Conservation (phyloP, 208 protist genomes). For the Borovskyia barvae region DNA sequence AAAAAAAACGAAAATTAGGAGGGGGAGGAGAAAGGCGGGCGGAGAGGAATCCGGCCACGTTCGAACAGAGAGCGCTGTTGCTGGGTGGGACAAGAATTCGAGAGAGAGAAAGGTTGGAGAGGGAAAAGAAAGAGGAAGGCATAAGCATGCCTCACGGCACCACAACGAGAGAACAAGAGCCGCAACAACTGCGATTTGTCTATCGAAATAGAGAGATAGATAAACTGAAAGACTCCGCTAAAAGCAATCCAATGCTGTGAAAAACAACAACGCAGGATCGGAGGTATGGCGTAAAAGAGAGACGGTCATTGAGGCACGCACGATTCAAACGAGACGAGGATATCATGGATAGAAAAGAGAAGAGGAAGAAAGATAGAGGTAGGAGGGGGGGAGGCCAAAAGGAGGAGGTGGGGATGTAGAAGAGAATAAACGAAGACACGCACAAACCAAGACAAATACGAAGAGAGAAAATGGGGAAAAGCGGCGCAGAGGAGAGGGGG, state of each 20-base stretch:
- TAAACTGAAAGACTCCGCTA: slow-evolving; percentile 4
- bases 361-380: slow-evolving; percentile 1
- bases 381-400: not conserved
- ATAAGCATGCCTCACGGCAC: not conserved
- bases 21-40: not conserved
- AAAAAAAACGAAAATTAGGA: not conserved
- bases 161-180: not conserved
- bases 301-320: no score
- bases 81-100: not conserved
- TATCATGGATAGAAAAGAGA: not conserved
- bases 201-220: not conserved
- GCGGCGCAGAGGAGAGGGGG: not conserved
- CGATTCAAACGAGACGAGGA: no score
- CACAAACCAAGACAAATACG: not conserved
- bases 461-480: not conserved
- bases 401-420: not conserved
- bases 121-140: not conserved
- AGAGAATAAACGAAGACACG: not conserved
- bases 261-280: no score
- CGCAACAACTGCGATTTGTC: not conserved
- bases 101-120: not conserved
- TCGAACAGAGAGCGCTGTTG: not conserved
- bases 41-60: not conserved
- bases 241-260: no score
- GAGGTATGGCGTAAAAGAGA: no score